phyloP scores from a whole-genome alignment of 208 protist species.

The Strigomonas culicis region DNA sequence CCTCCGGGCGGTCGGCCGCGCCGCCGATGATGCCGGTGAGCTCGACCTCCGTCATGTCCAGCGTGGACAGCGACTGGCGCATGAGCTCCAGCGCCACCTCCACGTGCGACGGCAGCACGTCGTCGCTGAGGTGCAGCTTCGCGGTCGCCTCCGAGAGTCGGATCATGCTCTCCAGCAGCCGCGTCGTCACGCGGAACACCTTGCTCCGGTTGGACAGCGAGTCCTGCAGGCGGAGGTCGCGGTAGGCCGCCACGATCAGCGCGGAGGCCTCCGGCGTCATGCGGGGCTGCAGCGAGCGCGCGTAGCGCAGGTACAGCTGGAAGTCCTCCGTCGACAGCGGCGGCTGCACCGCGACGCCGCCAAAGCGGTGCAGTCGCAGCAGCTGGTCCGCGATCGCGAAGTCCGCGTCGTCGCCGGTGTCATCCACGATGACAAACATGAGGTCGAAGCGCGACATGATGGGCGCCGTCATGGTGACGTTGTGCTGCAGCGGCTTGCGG shows the following conservation, averaged over 20 bases:
- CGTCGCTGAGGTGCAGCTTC: conserved; percentile 92
- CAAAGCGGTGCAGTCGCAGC: conserved; percentile 91
- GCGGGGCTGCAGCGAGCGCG: conserved; percentile 87
- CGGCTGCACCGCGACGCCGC: conserved; percentile 59
- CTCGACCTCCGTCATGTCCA: conserved; percentile 89
- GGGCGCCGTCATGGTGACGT: conserved; percentile 99
- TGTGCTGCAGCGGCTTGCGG: conserved; percentile 92
- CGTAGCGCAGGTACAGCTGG: conserved; percentile 92
- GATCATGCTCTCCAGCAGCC: conserved; percentile 99
- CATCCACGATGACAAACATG: conserved; percentile 96
- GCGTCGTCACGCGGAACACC: conserved; percentile 98
- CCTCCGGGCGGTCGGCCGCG: not conserved
- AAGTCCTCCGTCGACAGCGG: conserved; percentile 86
- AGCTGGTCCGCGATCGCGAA: conserved; percentile 97
- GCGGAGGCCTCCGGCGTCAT: conserved; percentile 81
- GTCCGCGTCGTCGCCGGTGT: conserved; percentile 95
- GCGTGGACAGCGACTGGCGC: conserved; percentile 84
- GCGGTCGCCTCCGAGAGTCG: conserved; percentile 98
- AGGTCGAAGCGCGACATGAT: conserved; percentile 99
- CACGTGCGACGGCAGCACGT: conserved; percentile 81
- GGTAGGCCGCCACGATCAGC: conserved; percentile 91
- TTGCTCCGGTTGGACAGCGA: conserved; percentile 81
- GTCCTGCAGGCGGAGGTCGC: conserved; percentile 92
- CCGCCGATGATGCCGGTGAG: conserved; percentile 49
- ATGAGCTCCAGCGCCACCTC: conserved; percentile 87